These are phyloP conservation scores for Amanita thiersii DNA, from an alignment of 768 basidiomycete genomes.

Conservation along the genomic window DNA sequence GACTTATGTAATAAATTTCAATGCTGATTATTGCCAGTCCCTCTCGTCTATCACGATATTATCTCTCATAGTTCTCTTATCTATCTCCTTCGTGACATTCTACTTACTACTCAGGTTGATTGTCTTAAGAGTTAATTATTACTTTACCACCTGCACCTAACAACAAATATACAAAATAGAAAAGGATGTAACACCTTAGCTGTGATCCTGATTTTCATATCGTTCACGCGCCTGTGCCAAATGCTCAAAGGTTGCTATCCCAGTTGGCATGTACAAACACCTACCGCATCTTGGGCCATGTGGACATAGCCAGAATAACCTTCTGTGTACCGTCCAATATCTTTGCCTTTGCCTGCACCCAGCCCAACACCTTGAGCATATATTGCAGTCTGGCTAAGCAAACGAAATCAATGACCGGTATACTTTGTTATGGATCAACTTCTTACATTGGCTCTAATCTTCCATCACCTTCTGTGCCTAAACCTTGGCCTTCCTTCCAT, in stretches of 20 bases:
- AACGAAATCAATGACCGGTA: constrained; percentile 5
- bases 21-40: too few species aligned
- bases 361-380: constrained; percentile 86
- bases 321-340: constrained; percentile 63
- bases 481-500: constrained; percentile 85
- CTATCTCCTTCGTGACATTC: too few species aligned
- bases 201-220: constrained; percentile 21
- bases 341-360: constrained; percentile 88
- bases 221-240: constrained; percentile 36
- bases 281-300: constrained; percentile 66
- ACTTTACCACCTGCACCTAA: too few species aligned
- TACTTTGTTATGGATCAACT: constrained; percentile 2
- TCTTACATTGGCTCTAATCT: constrained; percentile 82
- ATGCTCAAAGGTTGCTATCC: constrained; percentile 7
- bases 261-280: constrained; percentile 13
- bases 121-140: too few species aligned
- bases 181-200: neutral
- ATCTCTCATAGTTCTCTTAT: too few species aligned
- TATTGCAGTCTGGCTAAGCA: constrained; percentile 65
- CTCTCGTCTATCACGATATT: too few species aligned
- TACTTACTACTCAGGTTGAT: too few species aligned
- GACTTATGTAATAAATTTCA: too few species aligned
- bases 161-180: neutral
- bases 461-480: constrained; percentile 79
- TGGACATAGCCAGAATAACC: constrained; percentile 64